Conservation (phyloP, 1,284 basidiomycete genomes). For the Omphalotus olearius region DNA sequence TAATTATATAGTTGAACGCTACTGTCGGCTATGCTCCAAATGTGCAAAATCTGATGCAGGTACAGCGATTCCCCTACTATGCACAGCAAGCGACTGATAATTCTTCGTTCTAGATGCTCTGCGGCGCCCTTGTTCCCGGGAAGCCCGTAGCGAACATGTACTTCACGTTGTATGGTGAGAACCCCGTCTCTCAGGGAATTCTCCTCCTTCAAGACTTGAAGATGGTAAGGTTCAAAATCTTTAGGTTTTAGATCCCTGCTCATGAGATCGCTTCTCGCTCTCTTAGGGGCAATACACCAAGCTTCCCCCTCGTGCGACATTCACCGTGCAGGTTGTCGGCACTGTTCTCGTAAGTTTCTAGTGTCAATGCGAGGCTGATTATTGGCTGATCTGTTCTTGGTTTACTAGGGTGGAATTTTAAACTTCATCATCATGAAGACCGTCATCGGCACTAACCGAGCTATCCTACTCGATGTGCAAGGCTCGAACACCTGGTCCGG, state of each 20-base stretch:
- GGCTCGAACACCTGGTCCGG: conserved; percentile 41
- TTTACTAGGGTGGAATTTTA: conserved; percentile 17
- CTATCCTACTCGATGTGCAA: conserved; percentile 33
- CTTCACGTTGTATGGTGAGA: conserved; percentile 23
- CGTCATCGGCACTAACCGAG: conserved; percentile 27
- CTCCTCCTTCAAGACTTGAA: conserved; percentile 38
- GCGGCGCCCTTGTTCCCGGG: conserved; percentile 34
- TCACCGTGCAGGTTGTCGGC: conserved; percentile 36
- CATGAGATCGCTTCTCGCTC: not conserved
- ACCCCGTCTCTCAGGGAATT: conserved; percentile 24
- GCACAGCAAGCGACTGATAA: not conserved
- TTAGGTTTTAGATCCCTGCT: not conserved
- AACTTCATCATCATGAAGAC: conserved; percentile 33
- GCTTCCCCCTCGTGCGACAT: conserved; percentile 43
- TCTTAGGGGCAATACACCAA: conserved; percentile 42
- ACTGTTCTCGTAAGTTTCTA: conserved; percentile 29
- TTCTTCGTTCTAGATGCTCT: conserved; percentile 28
- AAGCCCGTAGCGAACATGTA: conserved; percentile 42
- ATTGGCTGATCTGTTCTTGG: not conserved
- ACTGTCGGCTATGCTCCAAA: conserved; percentile 21
- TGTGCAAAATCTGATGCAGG: conserved; percentile 20
- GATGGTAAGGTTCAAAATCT: conserved; percentile 22
- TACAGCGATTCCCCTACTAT: not conserved
- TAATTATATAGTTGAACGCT: conserved; percentile 9
- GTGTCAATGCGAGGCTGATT: not conserved